phyloP scores from a whole-genome alignment of 352 stramenopile species.

The Pythium biforme region DNA sequence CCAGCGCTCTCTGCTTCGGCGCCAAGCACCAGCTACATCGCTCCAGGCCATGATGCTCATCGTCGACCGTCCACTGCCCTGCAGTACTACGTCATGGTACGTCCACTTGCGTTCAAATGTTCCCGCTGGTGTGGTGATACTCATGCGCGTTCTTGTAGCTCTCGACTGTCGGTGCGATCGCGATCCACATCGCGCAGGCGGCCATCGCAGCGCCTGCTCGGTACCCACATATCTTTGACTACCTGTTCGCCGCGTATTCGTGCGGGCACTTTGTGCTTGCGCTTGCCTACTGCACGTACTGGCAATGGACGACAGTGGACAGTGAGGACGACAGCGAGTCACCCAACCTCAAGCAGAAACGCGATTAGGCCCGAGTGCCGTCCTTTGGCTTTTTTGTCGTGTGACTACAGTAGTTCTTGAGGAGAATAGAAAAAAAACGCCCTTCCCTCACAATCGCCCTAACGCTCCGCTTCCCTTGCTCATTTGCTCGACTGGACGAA shows the following conservation, averaged over 20 bases:
- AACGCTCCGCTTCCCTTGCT: not conserved
- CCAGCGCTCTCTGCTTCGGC: conserved; percentile 16
- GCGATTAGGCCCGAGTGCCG: not conserved
- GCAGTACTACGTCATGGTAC: conserved; percentile 53
- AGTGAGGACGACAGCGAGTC: conserved; percentile 2
- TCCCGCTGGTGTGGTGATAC: not conserved
- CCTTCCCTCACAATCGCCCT: not conserved
- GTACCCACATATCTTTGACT: conserved; percentile 86
- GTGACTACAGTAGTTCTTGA: not conserved
- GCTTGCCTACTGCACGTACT: conserved; percentile 80
- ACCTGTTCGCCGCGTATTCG: conserved; percentile 78
- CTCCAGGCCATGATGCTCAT: conserved; percentile 41
- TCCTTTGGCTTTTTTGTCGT: not conserved
- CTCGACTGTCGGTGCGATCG: conserved; percentile 48
- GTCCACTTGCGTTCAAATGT: not conserved
- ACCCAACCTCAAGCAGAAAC: not conserved
- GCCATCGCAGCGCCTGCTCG: conserved; percentile 43
- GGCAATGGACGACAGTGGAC: conserved; percentile 63
- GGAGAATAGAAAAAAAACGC: not conserved
- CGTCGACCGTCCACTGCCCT: conserved; percentile 36
- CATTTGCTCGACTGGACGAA: conserved; percentile 48
- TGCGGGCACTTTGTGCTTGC: conserved; percentile 73
- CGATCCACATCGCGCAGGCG: conserved; percentile 56
- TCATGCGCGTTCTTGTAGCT: conserved; percentile 29
- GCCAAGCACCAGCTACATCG: conserved; percentile 11